These are phyloP conservation scores for Solanum etuberosum DNA, from an alignment of 257 asterid genomes.

Conservation along the genomic window DNA sequence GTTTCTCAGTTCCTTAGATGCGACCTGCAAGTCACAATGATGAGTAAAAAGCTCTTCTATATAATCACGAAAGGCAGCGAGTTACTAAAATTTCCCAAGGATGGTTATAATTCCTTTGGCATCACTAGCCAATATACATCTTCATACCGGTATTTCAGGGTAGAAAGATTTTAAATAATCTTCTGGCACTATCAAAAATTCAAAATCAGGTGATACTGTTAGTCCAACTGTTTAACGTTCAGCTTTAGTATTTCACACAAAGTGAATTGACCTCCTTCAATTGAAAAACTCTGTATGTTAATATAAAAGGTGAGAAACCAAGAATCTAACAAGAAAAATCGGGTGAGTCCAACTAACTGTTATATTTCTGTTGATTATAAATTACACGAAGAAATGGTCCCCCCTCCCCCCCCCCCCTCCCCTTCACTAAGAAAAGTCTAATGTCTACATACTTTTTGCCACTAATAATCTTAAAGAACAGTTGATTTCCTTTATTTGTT, in stretches of 20 bases:
- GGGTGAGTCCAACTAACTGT: neutral
- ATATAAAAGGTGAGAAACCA: neutral
- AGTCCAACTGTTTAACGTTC: neutral
- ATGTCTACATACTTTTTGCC: neutral
- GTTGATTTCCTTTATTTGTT: neutral
- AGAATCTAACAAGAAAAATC: neutral
- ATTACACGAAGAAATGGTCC: neutral
- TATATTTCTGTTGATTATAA: neutral
- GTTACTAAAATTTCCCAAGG: neutral
- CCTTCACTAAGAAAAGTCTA: neutral
- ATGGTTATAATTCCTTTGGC: neutral
- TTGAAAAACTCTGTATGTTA: neutral
- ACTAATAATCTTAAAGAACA: neutral
- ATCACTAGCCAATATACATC: neutral
- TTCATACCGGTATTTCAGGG: neutral
- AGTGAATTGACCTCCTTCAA: neutral
- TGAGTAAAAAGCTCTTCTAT: neutral
- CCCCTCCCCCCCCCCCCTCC: too few relatives aligned
- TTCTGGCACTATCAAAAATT: neutral
- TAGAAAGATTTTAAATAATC: neutral
- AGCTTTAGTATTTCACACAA: neutral
- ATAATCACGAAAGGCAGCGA: neutral
- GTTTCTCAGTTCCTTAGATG: conserved; percentile 67
- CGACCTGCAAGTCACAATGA: conserved; percentile 43
- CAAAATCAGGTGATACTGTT: neutral